Evolutionary conservation across 192 early-diverging fungal genomes (phyloP), one percentile per base, ranked within the genome.

Genomic region (Podila verticillata): DNA sequence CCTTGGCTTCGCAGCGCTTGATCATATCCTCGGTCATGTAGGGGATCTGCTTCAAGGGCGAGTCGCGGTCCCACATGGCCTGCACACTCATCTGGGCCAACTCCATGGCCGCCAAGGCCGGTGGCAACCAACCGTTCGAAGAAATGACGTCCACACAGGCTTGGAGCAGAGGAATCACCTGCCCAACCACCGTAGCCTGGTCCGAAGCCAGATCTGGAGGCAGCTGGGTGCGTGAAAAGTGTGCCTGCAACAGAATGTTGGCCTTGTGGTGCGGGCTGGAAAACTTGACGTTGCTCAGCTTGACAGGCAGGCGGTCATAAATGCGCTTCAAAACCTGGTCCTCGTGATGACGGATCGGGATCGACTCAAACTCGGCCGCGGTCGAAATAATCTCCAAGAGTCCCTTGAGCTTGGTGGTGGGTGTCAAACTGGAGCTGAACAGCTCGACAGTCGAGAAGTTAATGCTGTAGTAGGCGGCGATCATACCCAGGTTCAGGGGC

Each of bases 391-490:
- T 98, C 56, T 99, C 97, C 65, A 99, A 82, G 26, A 99, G 85
- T 49, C 95, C 96, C 30, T 91, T 90, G 54, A 99, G 81, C 75
- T 95, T 97, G 29, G 97, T 99, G 32, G 91, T 93, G 13, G 88
- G 87, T 26, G 90, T 92, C 65, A 99, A 85, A 63, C 94, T 95
- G 75, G 95, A 86, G 49, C 93, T 91, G 82, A 99, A 97, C 86
- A 95, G 91, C 72, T 99, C 96, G 26, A 99, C 92, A 0, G 97
- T 99, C 32, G 91, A 84, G 74, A 97, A 97, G 78, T 93, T 93
- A 82, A 99, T 94, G 85, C 97, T 94, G 84, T 99, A 99, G 84
- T 96, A 98, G 7, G 97, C 95, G 0, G 98, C 93, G 83, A 99
- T 97, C 95, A 98, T 97, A 61, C 97, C 97, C 82, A 99, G 80